Evolutionary conservation across 176 grass and related monocot genomes (phyloP).

Genomic region (Tuctoria greenei): DNA sequence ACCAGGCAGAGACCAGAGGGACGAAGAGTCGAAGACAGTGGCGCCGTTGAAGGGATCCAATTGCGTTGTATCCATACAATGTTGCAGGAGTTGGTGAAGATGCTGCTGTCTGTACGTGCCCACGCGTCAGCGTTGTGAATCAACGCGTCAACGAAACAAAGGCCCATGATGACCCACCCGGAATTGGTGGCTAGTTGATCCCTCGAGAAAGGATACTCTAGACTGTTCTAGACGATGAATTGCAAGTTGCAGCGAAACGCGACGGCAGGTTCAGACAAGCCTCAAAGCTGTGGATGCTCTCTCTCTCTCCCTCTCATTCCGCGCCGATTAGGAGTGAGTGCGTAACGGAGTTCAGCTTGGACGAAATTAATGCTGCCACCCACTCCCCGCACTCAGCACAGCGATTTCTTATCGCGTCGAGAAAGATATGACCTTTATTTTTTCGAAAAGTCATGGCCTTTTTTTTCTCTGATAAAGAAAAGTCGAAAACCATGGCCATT

Average conservation of each 20-base stretch:
- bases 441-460: no score
- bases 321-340: background rate
- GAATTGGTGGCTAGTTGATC: background rate
- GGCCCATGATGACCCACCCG: background rate
- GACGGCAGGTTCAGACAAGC: background rate
- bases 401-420: background rate
- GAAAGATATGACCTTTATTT: no score
- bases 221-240: background rate
- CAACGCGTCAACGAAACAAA: background rate
- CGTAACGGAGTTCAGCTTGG: background rate
- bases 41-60: background rate
- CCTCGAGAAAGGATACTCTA: background rate
- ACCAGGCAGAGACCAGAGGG: background rate
- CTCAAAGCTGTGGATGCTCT: no score
- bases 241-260: background rate
- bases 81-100: constrained; percentile 22
- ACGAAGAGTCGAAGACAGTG: background rate
- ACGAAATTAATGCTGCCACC: background rate
- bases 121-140: constrained; percentile 11
- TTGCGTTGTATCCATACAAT: background rate
- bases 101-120: background rate
- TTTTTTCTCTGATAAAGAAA: background rate
- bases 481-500: constrained; percentile 9
- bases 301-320: background rate
- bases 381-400: background rate